Base-by-base conservation (phyloP, 164 flowering plant genomes). In the Berberis thunbergii region DNA sequence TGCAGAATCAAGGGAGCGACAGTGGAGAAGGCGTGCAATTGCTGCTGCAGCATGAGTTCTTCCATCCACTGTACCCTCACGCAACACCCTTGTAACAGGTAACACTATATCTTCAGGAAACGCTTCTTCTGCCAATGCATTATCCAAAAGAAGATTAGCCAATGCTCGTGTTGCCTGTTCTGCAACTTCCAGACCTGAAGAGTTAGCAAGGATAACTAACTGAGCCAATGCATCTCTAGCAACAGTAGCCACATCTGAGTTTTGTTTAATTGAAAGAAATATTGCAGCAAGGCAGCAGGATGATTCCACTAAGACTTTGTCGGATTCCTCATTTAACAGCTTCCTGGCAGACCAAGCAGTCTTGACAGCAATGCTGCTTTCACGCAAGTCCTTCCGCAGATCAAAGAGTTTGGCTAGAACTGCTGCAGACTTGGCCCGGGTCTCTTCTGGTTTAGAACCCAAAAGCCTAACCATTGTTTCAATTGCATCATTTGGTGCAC, bases 401-500 rank as follows among this genome's bases (percentile, higher is more conserved):
- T 83, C 75, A 74, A 86, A 95, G 65, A 95, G 83, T 68, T 81
- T 91, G 69, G 97, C 90, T 59, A 95, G 79, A 72, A 90, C 88
- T 2, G 83, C 80, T 9, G 96, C 94, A 57, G 99, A 87, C 77
- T 87, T 89, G 11, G 93, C 91, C 75, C 84, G 99, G 69, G 99
- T 91, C 66, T 95, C 99, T 70, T 89, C 97, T 61, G 75, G 84
- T 49, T 80, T 71, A 10, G 94, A 87, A 72, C 84, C 81, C 79
- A 95, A 75, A 66, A 91, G 65, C 63, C 78, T 88, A 56, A 95
- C 81, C 86, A 95, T 87, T 12, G 97, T 91, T 75, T 91, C 97
- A 63, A 91, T 74, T 59, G 97, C 96, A 84, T 95, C 97, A 79
- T 87, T 95, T 45, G 97, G 83, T 68, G 99, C 97, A 84, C 88